Evolutionary conservation across 805 yeast species (phyloP), one percentile per base, ranked within the genome.

Genomic region (Alloascoidea africana): DNA sequence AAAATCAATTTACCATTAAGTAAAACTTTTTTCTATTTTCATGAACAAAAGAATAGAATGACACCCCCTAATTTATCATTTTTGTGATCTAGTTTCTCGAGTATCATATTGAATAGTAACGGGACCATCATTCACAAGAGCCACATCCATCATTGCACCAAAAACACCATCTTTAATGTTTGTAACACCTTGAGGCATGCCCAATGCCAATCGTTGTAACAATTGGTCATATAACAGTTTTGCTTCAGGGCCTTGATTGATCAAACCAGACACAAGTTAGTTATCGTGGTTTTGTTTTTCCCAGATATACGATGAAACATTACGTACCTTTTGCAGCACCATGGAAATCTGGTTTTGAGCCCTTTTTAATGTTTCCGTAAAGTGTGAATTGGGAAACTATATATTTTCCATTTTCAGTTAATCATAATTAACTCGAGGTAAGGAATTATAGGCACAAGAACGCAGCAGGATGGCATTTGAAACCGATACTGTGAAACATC

Each of bases 101-200:
- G 89, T 79, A 52, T 87, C 96, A 60, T 80, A 69, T 15, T 77
- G 69, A 19, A 89, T 78, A 0, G 97, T 89, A 1, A 83, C 85
- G 0, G 97, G 97, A 1, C 97, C 97, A 49, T 89, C 96, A 50
- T 91, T 91, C 11, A 78, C 73, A 42, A 89, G 56, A 1, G 69
- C 68, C 13, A 93, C 96, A 44, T 84, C 94, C 98, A 91, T 91
- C 95, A 89, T 83, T 6, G 89, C 97, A 0, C 97, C 98, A 53
- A 91, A 91, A 39, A 72, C 64, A 2, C 98, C 98, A 48, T 87
- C 96, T 44, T 77, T 68, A 2, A 86, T 94, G 35, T 70, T 72
- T 0, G 65, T 74, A 1, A 63, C 67, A 0, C 82, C 82, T n/a
- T 48, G 45, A 8, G 53, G 54, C 41, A 54, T 43, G 14, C 46